Evolutionary conservation across 2,329 filamentous ascomycete species (phyloP).

Genomic region (Cadophora sp.): DNA sequence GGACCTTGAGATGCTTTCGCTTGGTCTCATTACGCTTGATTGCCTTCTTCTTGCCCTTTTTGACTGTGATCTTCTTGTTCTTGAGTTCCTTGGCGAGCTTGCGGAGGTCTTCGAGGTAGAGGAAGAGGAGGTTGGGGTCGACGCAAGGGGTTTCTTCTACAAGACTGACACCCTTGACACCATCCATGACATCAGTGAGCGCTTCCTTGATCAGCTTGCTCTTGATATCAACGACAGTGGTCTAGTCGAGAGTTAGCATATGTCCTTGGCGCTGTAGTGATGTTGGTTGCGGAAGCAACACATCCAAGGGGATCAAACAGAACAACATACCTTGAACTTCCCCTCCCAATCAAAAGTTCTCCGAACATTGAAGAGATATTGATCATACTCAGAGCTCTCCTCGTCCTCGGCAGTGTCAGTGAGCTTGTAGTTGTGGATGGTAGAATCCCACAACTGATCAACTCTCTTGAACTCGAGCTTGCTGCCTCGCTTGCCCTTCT

Average conservation of each 20-base stretch:
- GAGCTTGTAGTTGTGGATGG: conserved; percentile 69
- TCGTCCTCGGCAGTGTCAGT: conserved; percentile 70
- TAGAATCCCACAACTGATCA: conserved; percentile 66
- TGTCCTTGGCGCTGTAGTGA: neutral
- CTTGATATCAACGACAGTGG: conserved; percentile 82
- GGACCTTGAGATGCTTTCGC: conserved; percentile 71
- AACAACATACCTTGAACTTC: conserved; percentile 62
- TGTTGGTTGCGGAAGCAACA: neutral
- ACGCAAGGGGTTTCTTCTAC: conserved; percentile 80
- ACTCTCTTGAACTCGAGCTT: conserved; percentile 74
- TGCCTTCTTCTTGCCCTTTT: conserved; percentile 66
- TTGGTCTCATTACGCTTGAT: conserved; percentile 64
- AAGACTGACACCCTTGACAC: conserved; percentile 78
- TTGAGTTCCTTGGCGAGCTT: conserved; percentile 69
- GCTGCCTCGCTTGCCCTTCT: conserved; percentile 51
- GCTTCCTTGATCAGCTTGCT: conserved; percentile 78
- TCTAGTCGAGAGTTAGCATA: conserved; percentile 36
- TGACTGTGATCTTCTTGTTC: conserved; percentile 56
- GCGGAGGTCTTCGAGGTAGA: conserved; percentile 81
- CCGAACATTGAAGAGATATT: conserved; percentile 83
- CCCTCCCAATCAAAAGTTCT: conserved; percentile 86
- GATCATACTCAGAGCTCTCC: conserved; percentile 72
- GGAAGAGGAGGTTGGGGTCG: conserved; percentile 73
- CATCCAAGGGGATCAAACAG: neutral
- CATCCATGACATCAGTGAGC: conserved; percentile 74